Conservation (phyloP, 140 eudicot genomes). For the Oenanthe javanica region DNA sequence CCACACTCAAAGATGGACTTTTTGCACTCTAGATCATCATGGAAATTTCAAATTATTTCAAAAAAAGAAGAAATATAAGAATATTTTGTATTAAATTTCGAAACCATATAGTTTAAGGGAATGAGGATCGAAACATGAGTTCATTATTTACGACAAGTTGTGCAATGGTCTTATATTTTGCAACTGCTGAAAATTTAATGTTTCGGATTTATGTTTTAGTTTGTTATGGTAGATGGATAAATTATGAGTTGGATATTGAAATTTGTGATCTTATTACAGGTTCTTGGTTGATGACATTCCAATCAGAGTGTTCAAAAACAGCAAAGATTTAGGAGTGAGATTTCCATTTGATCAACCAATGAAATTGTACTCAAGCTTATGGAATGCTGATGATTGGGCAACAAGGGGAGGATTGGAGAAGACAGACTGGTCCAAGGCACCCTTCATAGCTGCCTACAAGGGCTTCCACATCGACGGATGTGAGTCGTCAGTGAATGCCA, state of each 20-base stretch:
- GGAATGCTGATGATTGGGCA: constrained; percentile 62
- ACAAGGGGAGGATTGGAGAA: constrained; percentile 65
- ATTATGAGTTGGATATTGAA: neutral
- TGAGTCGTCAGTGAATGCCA: constrained; percentile 54
- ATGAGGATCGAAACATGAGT: neutral
- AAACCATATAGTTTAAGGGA: no score
- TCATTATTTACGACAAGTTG: neutral
- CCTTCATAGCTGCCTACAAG: constrained; percentile 48
- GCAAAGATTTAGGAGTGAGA: constrained; percentile 54
- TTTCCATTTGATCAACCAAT: constrained; percentile 47
- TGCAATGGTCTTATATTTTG: neutral
- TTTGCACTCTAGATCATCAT: neutral
- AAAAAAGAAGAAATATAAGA: neutral
- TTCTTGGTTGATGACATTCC: constrained; percentile 59
- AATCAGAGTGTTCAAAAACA: constrained; percentile 57
- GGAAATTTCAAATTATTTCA: neutral
- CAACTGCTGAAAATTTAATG: neutral
- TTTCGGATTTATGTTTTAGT: neutral
- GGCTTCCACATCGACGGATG: constrained; percentile 65
- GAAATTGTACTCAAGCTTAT: constrained; percentile 44
- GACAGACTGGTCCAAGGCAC: constrained; percentile 75
- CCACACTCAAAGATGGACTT: neutral
- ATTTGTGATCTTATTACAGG: constrained; percentile 17
- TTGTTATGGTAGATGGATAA: neutral
- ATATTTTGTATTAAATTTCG: neutral